Conservation (phyloP, 2,329 filamentous ascomycete genomes). For the Cordyceps cateniannulata region DNA sequence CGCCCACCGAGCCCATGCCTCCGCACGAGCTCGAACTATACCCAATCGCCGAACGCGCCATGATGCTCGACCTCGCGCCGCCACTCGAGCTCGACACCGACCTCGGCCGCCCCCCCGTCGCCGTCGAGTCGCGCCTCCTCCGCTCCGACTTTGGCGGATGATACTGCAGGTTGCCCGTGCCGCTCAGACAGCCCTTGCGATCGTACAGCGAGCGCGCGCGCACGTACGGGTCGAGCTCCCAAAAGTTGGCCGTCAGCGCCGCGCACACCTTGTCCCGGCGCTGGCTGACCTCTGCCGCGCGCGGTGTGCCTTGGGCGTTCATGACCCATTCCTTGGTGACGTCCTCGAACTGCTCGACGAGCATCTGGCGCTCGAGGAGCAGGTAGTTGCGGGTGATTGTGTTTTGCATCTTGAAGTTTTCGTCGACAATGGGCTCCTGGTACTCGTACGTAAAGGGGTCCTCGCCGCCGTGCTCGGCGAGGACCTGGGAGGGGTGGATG, state of each 20-base stretch:
- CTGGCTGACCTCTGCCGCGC: constrained; percentile 39
- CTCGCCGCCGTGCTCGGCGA: constrained; percentile 71
- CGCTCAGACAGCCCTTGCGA: constrained; percentile 60
- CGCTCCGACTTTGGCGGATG: constrained; percentile 38
- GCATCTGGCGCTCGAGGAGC: constrained; percentile 49
- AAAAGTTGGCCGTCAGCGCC: constrained; percentile 66
- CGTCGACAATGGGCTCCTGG: constrained; percentile 61
- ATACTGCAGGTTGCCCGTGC: constrained; percentile 60
- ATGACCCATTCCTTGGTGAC: constrained; percentile 65
- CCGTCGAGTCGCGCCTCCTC: background rate
- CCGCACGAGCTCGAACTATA: constrained; percentile 16
- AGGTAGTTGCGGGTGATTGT: constrained; percentile 53
- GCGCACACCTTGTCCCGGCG: constrained; percentile 53
- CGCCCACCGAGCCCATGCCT: constrained; percentile 27
- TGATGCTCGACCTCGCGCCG: constrained; percentile 5
- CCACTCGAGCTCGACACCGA: constrained; percentile 5
- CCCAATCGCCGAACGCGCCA: constrained; percentile 9
- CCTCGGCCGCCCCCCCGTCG: background rate
- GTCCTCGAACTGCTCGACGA: constrained; percentile 65
- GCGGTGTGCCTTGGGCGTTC: constrained; percentile 25
- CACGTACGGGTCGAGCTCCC: constrained; percentile 76
- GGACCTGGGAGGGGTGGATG: constrained; percentile 60
- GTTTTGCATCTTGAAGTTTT: constrained; percentile 65
- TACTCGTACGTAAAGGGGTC: constrained; percentile 77
- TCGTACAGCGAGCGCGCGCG: constrained; percentile 73